phyloP scores from a whole-genome alignment of 192 early-diverging fungal genomes.

The Entomortierella lignicola region DNA sequence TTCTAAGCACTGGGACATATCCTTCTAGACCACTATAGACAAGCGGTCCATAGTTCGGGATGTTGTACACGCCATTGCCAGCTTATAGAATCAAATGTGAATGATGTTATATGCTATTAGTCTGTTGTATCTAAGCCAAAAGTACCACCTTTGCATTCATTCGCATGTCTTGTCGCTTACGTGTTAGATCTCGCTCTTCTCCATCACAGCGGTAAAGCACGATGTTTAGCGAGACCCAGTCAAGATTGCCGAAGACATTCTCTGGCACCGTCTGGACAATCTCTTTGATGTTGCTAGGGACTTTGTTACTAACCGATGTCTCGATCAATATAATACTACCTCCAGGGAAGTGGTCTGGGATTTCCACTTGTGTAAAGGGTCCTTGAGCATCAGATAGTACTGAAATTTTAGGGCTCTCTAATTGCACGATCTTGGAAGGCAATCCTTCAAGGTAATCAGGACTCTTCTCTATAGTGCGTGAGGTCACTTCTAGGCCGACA shows the following conservation, averaged over 20 bases:
- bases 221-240: constrained; percentile 83
- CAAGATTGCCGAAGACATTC: constrained; percentile 71
- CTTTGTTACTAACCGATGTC: constrained; percentile 67
- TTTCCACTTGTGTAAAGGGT: constrained; percentile 67
- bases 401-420: constrained; percentile 63
- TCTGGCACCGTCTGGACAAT: constrained; percentile 70
- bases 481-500: constrained; percentile 63
- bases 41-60: constrained; percentile 86
- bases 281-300: constrained; percentile 62
- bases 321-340: constrained; percentile 83
- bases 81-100: constrained; percentile 22
- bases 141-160: too few species aligned
- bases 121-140: neutral
- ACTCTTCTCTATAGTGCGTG: constrained; percentile 28
- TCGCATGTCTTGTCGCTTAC: constrained; percentile 61
- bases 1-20: constrained; percentile 83
- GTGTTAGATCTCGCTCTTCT: constrained; percentile 86
- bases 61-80: constrained; percentile 87
- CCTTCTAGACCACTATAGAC: constrained; percentile 96
- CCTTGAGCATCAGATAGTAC: constrained; percentile 62
- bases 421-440: constrained; percentile 57
- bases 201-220: constrained; percentile 86
- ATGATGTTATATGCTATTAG: neutral
- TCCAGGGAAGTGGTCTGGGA: constrained; percentile 80
- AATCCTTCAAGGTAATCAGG: constrained; percentile 57